Evolutionary conservation across 441 rosid genomes (phyloP), one percentile per base, ranked within the genome.

Genomic region (Pelargonium australe): DNA sequence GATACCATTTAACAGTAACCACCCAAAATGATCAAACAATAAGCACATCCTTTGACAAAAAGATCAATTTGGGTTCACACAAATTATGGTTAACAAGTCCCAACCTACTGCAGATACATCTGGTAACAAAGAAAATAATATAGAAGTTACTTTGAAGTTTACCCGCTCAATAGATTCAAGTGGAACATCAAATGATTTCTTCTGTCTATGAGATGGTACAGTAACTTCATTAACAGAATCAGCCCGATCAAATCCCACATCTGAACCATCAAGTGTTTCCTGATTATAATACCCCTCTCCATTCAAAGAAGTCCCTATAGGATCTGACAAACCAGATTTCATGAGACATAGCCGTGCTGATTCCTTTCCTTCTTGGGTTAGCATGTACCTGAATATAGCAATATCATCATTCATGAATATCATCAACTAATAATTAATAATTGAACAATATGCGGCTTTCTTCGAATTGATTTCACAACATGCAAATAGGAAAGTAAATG

Each of bases 311-410:
- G 63, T 71, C 65, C 79, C 78, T 43, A 55, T 62, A 61, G 91
- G 82, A 76, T 83, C 83, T 25, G 58, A 71, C 75, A 91, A 68
- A 79, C 86, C 85, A 77, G 99, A 90, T 80, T 93, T 84, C 68
- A 67, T 66, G 51, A 87, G 80, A 77, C 97, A 91, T 61, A 89
- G 90, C 23, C 74, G 81, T 66, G 97, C 97, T 72, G 80, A 85
- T 64, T 89, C 91, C 70, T 68, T 80, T 67, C 99, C 99, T 83
- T 85, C 90, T 72, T 65, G 84, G 66, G 96, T 89, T 77, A 94
- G 85, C 97, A 84, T 94, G 78, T 88, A 94, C 86, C 97, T 94
- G 77, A 12, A 77, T 66, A 68, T 45, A 55, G 41, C 43, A 70
- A 71, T 17, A 53, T 40, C 43, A 40, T 57, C 20, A 57, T 17